Evolutionary conservation across 805 yeast species (phyloP), one percentile per base, ranked within the genome.

Genomic region (Jamesozyma spencerorum): DNA sequence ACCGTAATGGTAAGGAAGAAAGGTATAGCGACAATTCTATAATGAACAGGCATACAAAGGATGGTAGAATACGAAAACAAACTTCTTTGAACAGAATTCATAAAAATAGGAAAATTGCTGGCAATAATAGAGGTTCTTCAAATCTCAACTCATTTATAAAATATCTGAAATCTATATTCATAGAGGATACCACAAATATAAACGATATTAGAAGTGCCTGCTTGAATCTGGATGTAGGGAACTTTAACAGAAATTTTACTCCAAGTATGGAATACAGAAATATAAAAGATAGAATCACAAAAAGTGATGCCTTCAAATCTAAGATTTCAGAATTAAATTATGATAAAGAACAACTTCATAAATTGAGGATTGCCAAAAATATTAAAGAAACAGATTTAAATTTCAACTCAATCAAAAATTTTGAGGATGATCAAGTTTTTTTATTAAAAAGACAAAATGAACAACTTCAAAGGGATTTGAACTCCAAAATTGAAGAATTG

Each of bases 251-350:
- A 4, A 27, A 32, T 17, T 13, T 36, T 13, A 18, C 15, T 11
- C 13, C 20, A 3, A 15, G 27, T 27, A 13, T 18, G n/a, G 35
- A 36, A 4, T 44, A 47, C 15, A 34, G 37, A 22, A 28, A 34
- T 35, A 36, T 52, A 24, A 47, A 40, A 37, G 47, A 51, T n/a
- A 48, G 55, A 29, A 53, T 58, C 14, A 47, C 47, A 11, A 47
- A 48, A 27, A 58, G 59, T 37, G 55, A 54, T 24, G 60, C 57
- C 1, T 54, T 60, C 36, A 54, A 54, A 42, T 44, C 48, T 26
- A 58, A 54, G 34, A 30, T 58, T 22, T 29, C 44, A 6, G 62
- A 58, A 34, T 43, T 49, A 29, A 46, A 57, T 39, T 55, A 58
- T 36, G 62, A 58, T 31, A 55, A 53, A 34, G 31, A 41, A 26